Percentiles rank a stretch among this genome's conserved stretches.
Conservation (phyloP, 192 early-diverging fungal genomes). For the Gamsiella multidivaricata region DNA sequence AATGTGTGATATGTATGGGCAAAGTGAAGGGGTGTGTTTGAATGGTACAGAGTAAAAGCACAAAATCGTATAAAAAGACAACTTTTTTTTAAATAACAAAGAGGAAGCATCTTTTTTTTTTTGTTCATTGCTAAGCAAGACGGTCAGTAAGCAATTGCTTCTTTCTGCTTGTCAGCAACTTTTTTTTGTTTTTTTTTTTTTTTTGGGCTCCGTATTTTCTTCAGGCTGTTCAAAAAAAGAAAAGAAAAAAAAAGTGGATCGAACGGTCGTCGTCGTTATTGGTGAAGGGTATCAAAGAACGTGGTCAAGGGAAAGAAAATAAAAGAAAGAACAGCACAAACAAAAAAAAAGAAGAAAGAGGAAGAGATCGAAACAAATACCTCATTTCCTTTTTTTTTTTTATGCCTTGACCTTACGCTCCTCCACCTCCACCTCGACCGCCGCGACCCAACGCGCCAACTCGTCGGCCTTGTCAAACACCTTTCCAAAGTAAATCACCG, state of each 20-base stretch:
- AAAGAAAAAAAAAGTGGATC: background rate
- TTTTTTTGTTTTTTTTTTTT: no score
- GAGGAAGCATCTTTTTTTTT: constrained; percentile 1
- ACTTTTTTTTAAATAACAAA: background rate
- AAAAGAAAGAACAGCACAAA: constrained; percentile 1
- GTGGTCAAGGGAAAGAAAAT: background rate
- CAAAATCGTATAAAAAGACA: background rate
- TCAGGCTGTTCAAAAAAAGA: constrained; percentile 3
- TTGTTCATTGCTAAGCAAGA: no score
- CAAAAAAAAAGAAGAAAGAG: background rate
- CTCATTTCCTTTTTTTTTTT: no score
- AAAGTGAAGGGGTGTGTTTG: background rate
- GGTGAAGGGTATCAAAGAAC: no score
- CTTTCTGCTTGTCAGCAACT: no score
- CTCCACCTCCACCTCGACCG: constrained; percentile 54
- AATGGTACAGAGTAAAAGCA: constrained; percentile 27
- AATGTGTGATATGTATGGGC: background rate
- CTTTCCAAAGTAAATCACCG: constrained; percentile 73
- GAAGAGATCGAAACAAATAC: background rate
- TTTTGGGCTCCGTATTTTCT: no score
- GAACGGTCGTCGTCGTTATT: no score
- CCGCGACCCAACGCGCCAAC: constrained; percentile 60
- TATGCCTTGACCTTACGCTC: constrained; percentile 54
- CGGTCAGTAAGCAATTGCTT: no score
- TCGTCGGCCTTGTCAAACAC: constrained; percentile 69